Evolutionary conservation across 306 rosid genomes (phyloP), one percentile per base, ranked within the genome.

Genomic region (Fragaria vesca): DNA sequence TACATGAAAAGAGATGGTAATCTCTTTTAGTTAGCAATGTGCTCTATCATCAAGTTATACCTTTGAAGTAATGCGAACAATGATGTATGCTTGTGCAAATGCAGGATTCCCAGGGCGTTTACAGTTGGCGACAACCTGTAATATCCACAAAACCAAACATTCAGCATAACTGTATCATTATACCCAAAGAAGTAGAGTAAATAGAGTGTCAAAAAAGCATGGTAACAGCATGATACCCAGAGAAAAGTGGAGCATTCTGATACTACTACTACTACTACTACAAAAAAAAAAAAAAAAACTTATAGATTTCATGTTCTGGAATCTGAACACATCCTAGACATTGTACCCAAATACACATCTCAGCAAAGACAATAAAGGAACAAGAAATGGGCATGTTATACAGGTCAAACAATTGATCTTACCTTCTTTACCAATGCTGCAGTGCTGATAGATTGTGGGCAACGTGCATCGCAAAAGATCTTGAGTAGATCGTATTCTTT

Each of bases 31-130:
- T 40, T 55, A 21, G 38, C 17, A 13, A 38, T 18, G 43, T 12
- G 34, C 66, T 12, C 21, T 21, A 21, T 57, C 54, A 61, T 74
- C 58, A 80, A 50, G 66, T n/a, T 1, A 80, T 89, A 94, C 98
- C 98, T 90, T 84, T 72, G 95, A 87, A 72, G 92, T 81, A 85
- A 92, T 87, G n/a, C 80, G 89, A 83, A 94, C 95, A 83, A 94
- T 82, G 86, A 90, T 93, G 52, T 86, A 76, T 78, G 87, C 89
- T 78, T 85, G 83, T 48, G 93, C 97, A 87, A 92, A 94, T 77
- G 90, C 73, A 68, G 88, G 87, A 85, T 70, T 83, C 38, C 85
- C 88, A 21, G 87, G 86, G 81, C 66, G 85, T 80, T 57, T 77
- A 74, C 86, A 86, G 66, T 80, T 65, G 70, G 95, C 80, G 79